Base-by-base conservation (phyloP, 306 rosid species). In the Begonia peltatifolia region DNA sequence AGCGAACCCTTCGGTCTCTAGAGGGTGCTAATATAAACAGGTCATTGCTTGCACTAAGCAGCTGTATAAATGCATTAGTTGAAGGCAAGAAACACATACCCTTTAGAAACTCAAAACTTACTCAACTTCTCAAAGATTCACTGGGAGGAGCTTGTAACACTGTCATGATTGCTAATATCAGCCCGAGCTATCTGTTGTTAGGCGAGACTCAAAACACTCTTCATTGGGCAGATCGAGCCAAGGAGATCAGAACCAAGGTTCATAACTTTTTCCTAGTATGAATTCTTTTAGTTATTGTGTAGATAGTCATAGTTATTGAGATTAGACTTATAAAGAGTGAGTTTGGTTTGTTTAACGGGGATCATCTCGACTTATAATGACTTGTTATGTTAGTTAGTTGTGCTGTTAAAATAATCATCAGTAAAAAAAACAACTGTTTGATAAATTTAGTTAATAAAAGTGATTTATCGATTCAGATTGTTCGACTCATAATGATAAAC, bases 61-160 rank as follows among this genome's bases (percentile, higher is more conserved):
- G 99, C 67, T 90, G 99, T 68, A 90, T 90, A 64, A 90, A 90
- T 64, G 86, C 95, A 62, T 94, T 86, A 10, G 94, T 83, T 35
- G 95, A 90, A 68, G 95, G 99, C 42, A 90, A 90, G 86, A 90
- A 90, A 53, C 99, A 90, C 79, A 77, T 86, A 62, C 99, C 99
- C 12, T 90, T 72, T 47, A 53, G 95, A 46, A 90, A 90, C 59
- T 90, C 95, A 42, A 90, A 90, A 68, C 93, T 90, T 47, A 90
- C 99, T 4, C 95, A 90, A 58, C 99, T 85, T 73, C 92, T 90
- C 57, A 90, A 90, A 70, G 95, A 90, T 68, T 90, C 99, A 46
- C 50, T 90, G 9, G 99, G 99, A 52, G 95, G 99, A 62, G 65
- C 80, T 57, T 86, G 99, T 57, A 86, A 90, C 58, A 90, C 95